Evolutionary conservation across 1,139 yeast species (phyloP), one percentile per base, ranked within the genome.

Genomic region (Geotrichum candidum): DNA sequence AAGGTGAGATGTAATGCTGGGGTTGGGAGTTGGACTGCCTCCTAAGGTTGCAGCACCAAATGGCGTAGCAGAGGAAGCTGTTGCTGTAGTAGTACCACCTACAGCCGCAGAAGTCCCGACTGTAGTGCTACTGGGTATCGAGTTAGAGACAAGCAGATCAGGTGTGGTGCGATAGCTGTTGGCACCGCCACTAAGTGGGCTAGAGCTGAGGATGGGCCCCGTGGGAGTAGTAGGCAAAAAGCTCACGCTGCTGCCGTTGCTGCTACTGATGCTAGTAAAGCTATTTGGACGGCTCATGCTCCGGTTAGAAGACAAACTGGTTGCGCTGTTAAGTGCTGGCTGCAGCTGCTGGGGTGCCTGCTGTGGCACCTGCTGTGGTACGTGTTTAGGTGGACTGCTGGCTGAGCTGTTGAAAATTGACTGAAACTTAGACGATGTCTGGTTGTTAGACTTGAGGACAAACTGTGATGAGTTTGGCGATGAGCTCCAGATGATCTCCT

Each of bases 401-500:
- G 46, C 46, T n/a, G 46, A 41, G 25, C 56, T 58, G 54, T 56
- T 56, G 22, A 60, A 60, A 27, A 60, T 60, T 38, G 56, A 57
- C 18, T 51, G 45, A 38, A 60, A 60, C 48, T 60, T 60, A 1
- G 62, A 60, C 10, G 51, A 23, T 35, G 38, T 55, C 23, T 55
- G 57, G 15, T 54, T 54, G 31, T 31, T 48, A 45, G 45, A 46
- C 22, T 51, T 51, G 11, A 55, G 53, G 2, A 48, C 31, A 45
- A 38, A 54, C 13, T 51, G 57, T 2, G 56, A 51, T 15, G 56
- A 52, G 9, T 59, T 59, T 23, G 57, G 57, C 2, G 56, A 51
- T n/a, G 56, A 52, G 1, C 62, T 59, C 62, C 62, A 60, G 35
- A 60, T 56, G 31, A 60, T 33, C n/a, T 60, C 62, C 38, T 60